A percentile compares a stretch with the other conserved stretches of the same genome.
Evolutionary conservation across 805 yeast species (phyloP).

Genomic region (Yarrowia phangngaensis): DNA sequence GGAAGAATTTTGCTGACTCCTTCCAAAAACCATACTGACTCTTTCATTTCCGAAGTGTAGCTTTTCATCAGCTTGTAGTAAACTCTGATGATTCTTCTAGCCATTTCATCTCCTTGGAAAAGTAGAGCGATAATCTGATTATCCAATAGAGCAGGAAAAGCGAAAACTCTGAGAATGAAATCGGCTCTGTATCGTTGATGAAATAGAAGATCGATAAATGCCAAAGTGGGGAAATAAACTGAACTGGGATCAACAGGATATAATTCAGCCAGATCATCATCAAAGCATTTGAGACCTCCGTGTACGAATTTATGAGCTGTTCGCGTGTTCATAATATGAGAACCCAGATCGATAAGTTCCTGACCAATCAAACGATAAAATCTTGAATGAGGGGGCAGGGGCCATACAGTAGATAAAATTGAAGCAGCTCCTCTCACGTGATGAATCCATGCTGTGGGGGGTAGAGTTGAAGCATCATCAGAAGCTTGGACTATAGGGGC

Average conservation of each 20-base stretch:
- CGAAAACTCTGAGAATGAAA: slow-evolving; percentile 80
- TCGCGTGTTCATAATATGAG: slow-evolving; percentile 35
- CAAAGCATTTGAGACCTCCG: slow-evolving; percentile 56
- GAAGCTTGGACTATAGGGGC: slow-evolving; percentile 48
- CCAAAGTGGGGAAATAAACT: slow-evolving; percentile 82
- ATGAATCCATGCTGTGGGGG: slow-evolving; percentile 95
- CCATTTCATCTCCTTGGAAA: slow-evolving; percentile 78
- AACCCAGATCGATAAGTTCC: slow-evolving; percentile 86
- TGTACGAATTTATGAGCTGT: slow-evolving; percentile 20
- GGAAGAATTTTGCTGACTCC: slow-evolving; percentile 87
- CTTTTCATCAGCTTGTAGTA: slow-evolving; percentile 78
- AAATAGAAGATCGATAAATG: slow-evolving; percentile 70
- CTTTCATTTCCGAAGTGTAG: slow-evolving; percentile 82
- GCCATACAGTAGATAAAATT: slow-evolving; percentile 94
- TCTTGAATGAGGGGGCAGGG: slow-evolving; percentile 63
- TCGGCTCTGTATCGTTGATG: slow-evolving; percentile 82
- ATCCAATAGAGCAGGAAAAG: slow-evolving; percentile 89
- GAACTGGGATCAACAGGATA: slow-evolving; percentile 81
- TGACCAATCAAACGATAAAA: slow-evolving; percentile 73
- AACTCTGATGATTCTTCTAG: slow-evolving; percentile 86
- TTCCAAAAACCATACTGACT: slow-evolving; percentile 88
- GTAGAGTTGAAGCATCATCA: slow-evolving; percentile 51
- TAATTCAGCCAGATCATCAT: slow-evolving; percentile 74
- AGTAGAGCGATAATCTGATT: slow-evolving; percentile 70
- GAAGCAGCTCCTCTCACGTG: slow-evolving; percentile 98